Evolutionary conservation across 495 filamentous ascomycete species (phyloP).

Genomic region (Hyaloscypha hepaticicola): DNA sequence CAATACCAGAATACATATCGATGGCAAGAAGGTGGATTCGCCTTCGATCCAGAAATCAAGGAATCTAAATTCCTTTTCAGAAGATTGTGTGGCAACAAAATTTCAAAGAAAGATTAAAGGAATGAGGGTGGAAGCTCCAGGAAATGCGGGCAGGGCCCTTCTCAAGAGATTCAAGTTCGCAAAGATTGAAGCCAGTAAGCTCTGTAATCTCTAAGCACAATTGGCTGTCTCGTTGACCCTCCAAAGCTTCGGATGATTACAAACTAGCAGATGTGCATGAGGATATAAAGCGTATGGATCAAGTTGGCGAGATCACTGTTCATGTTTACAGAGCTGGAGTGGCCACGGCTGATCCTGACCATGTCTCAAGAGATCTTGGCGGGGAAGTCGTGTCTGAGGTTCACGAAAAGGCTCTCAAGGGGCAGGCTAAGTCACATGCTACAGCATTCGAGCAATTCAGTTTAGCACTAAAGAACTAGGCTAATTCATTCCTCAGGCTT

Average conservation of each 20-base stretch:
- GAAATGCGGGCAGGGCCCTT: background rate
- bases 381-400: background rate
- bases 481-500: background rate
- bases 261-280: background rate
- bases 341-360: background rate
- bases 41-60: too few species aligned
- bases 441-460: background rate
- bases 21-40: too few species aligned
- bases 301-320: conserved; percentile 7
- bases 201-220: too few species aligned
- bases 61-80: too few species aligned
- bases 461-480: background rate
- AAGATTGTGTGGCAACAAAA: too few species aligned
- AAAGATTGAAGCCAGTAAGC: conserved; percentile 7
- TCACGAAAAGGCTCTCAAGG: conserved; percentile 17
- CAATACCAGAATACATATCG: background rate
- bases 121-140: background rate
- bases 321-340: background rate
- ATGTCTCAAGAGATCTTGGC: background rate
- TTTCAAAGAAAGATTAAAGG: background rate
- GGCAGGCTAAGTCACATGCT: background rate
- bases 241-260: conserved; percentile 2
- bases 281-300: background rate
- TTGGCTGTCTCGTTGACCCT: too few species aligned
- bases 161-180: conserved; percentile 3